Percentiles rank a stretch among this genome's conserved stretches.
phyloP scores from a whole-genome alignment of 768 basidiomycete genomes.

The Strobilomyces echinocephalus region DNA sequence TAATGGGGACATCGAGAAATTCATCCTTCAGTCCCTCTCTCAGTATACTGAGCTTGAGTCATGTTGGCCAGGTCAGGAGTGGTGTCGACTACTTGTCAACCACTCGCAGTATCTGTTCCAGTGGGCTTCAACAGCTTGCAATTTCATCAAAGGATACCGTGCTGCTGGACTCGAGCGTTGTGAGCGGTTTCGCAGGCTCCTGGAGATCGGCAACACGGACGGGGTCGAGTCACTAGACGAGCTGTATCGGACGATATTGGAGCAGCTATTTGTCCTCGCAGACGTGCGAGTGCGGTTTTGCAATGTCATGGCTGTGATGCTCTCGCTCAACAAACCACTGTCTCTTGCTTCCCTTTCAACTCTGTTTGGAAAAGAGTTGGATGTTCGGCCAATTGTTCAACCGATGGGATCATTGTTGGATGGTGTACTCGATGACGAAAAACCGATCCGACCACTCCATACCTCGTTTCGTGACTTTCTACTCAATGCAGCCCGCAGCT shows the following conservation, averaged over 20 bases:
- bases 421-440: no score
- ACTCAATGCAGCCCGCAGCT: no score
- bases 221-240: neutral
- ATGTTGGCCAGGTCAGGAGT: neutral
- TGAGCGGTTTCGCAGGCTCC: neutral
- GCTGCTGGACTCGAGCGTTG: neutral
- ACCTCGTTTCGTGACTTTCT: no score
- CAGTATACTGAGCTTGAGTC: neutral
- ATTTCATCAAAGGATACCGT: neutral
- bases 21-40: neutral
- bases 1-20: neutral
- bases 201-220: neutral
- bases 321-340: neutral
- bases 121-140: neutral
- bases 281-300: neutral
- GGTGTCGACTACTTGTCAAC: constrained; percentile 1
- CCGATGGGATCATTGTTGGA: no score
- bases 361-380: neutral
- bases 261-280: neutral
- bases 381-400: neutral
- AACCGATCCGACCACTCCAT: no score
- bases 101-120: neutral
- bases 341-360: neutral
- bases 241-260: neutral
- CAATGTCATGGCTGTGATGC: neutral